phyloP scores from a whole-genome alignment of 2,329 filamentous ascomycete genomes.

The Neonectria magnoliae region DNA sequence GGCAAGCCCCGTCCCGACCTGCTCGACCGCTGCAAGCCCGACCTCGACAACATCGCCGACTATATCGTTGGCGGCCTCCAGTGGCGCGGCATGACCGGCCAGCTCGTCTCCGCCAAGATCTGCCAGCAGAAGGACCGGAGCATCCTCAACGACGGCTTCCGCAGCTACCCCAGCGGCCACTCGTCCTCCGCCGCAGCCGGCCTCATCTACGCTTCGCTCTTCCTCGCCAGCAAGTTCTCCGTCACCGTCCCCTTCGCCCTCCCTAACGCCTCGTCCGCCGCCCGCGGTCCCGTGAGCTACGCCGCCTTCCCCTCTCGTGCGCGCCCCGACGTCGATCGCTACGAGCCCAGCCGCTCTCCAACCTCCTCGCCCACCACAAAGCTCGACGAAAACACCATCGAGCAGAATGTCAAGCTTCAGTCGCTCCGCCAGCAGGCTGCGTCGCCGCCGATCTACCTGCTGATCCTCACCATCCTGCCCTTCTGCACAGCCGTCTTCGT shows the following conservation, averaged over 20 bases:
- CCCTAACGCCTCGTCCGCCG: slow-evolving; percentile 55
- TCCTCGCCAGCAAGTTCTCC: slow-evolving; percentile 84
- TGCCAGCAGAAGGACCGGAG: slow-evolving; percentile 73
- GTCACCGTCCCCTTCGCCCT: slow-evolving; percentile 77
- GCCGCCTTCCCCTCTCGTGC: slow-evolving; percentile 82
- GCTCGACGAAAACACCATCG: slow-evolving; percentile 33
- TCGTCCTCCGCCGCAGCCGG: slow-evolving; percentile 79
- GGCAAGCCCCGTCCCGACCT: slow-evolving; percentile 83
- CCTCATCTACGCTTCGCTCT: slow-evolving; percentile 85
- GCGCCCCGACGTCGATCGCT: slow-evolving; percentile 48
- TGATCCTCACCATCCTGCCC: slow-evolving; percentile 76
- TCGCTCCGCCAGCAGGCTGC: slow-evolving; percentile 75
- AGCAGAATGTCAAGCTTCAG: slow-evolving; percentile 47
- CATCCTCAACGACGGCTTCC: slow-evolving; percentile 81
- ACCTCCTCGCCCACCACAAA: slow-evolving; percentile 41
- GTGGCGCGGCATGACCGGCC: slow-evolving; percentile 64
- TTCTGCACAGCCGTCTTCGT: slow-evolving; percentile 83
- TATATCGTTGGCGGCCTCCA: slow-evolving; percentile 72
- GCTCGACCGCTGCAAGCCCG: slow-evolving; percentile 80
- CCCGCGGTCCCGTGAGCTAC: slow-evolving; percentile 69
- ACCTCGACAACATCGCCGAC: slow-evolving; percentile 68
- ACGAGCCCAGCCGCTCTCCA: slow-evolving; percentile 45
- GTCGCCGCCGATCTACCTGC: slow-evolving; percentile 82
- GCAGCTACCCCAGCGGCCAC: slow-evolving; percentile 72
- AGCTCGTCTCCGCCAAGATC: slow-evolving; percentile 79